These are phyloP conservation scores for Diaporthe batatas DNA, from an alignment of 2,329 filamentous ascomycete species.

Conservation along the genomic window DNA sequence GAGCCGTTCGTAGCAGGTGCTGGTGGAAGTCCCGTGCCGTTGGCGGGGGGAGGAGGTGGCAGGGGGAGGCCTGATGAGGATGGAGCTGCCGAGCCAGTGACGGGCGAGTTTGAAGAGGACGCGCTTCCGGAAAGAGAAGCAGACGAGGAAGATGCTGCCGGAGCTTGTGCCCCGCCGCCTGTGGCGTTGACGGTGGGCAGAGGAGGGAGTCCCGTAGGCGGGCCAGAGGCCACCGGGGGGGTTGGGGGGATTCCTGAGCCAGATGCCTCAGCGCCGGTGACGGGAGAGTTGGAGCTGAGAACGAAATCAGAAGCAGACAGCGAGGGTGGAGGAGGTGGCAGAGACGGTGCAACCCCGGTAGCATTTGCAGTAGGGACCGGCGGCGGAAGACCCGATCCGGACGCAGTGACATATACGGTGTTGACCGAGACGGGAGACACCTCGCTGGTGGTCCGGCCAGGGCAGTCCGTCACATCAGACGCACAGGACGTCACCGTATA, in stretches of 20 bases:
- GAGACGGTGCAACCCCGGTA: conserved; percentile 10
- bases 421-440: conserved; percentile 34
- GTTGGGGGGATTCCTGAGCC: not conserved
- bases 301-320: conserved; percentile 4
- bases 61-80: not conserved
- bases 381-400: conserved; percentile 18
- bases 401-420: conserved; percentile 31
- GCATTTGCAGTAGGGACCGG: conserved; percentile 26
- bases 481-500: conserved; percentile 39
- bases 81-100: not conserved
- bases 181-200: conserved; percentile 17
- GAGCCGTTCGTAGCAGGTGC: not conserved
- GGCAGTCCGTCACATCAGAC: conserved; percentile 37
- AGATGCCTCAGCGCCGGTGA: not conserved
- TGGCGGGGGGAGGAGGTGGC: not conserved
- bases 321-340: conserved; percentile 9
- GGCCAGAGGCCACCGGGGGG: not conserved
- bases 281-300: conserved; percentile 23
- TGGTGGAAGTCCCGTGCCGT: not conserved
- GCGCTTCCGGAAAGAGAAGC: not conserved
- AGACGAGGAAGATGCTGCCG: not conserved
- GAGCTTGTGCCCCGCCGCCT: conserved; percentile 4
- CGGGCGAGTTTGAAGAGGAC: not conserved
- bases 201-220: conserved; percentile 7
- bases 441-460: conserved; percentile 37